Conservation (phyloP, 192 early-diverging fungal species). For the Geranomyces michiganensis region DNA sequence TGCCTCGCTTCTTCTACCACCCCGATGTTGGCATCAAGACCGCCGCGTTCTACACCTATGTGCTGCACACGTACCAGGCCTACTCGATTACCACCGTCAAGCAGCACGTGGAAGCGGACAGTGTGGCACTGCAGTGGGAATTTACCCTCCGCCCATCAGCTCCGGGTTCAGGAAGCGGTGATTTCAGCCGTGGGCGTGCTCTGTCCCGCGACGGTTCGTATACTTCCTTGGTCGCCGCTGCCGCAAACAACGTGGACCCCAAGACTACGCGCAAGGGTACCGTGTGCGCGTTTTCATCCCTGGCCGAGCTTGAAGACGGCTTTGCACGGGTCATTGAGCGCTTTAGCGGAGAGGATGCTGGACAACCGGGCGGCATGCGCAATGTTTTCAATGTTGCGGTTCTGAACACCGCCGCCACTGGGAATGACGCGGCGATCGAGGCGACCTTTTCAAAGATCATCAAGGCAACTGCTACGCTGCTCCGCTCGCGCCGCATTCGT, state of each 20-base stretch:
- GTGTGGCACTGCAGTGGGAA: slow-evolving; percentile 54
- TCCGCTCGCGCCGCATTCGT: slow-evolving; percentile 78
- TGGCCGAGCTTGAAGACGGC: slow-evolving; percentile 71
- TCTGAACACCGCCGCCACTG: slow-evolving; percentile 53
- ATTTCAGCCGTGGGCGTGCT: not conserved
- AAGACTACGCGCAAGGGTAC: slow-evolving; percentile 81
- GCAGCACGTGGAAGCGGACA: slow-evolving; percentile 38
- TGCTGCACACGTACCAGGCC: slow-evolving; percentile 95
- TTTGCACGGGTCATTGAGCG: slow-evolving; percentile 62
- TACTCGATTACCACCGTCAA: slow-evolving; percentile 87
- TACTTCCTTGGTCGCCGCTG: slow-evolving; percentile 10
- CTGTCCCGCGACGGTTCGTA: slow-evolving; percentile 1
- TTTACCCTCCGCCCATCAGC: slow-evolving; percentile 52
- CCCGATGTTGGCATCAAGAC: slow-evolving; percentile 69
- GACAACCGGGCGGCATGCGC: slow-evolving; percentile 5
- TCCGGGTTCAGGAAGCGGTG: not conserved
- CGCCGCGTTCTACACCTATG: slow-evolving; percentile 94
- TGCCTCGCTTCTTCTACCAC: slow-evolving; percentile 94
- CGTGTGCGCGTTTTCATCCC: slow-evolving; percentile 74
- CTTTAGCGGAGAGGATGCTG: slow-evolving; percentile 46
- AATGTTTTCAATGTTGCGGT: slow-evolving; percentile 89
- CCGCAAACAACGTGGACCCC: slow-evolving; percentile 38
- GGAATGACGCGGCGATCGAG: slow-evolving; percentile 67
- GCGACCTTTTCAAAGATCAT: slow-evolving; percentile 68
- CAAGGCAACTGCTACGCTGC: slow-evolving; percentile 54